These are phyloP conservation scores for Pontederia paniculata DNA, from an alignment of 176 grass and related monocot genomes.

Conservation along the genomic window DNA sequence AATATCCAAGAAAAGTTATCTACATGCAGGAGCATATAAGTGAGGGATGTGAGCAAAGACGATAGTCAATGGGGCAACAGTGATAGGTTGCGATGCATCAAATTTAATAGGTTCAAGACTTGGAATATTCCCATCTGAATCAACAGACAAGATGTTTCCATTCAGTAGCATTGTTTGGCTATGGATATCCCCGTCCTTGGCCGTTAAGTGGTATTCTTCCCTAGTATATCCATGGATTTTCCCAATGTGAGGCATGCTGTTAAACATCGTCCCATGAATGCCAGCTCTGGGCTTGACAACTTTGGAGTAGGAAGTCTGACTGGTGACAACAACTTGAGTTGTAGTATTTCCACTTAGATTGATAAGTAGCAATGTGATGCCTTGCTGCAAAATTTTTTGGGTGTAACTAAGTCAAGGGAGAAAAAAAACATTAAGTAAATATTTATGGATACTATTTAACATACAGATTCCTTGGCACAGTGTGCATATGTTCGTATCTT, in stretches of 20 bases:
- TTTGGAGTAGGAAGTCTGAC: background rate
- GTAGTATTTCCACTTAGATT: constrained; percentile 58
- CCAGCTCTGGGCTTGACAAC: background rate
- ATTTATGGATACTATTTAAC: background rate
- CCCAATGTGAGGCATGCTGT: background rate
- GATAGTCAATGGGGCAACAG: constrained; percentile 35
- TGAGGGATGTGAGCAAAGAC: constrained; percentile 40
- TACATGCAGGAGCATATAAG: constrained; percentile 40
- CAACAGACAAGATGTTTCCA: constrained; percentile 35
- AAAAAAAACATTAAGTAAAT: background rate
- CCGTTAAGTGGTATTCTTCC: constrained; percentile 60
- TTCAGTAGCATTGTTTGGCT: constrained; percentile 74
- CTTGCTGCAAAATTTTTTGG: constrained; percentile 33
- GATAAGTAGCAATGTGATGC: constrained; percentile 77
- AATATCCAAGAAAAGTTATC: constrained; percentile 14
- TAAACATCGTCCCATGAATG: background rate
- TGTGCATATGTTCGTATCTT: constrained; percentile 15
- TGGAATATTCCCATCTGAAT: constrained; percentile 40
- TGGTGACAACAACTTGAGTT: constrained; percentile 22
- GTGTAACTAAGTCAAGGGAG: background rate
- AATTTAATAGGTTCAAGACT: constrained; percentile 21
- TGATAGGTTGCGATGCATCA: constrained; percentile 24
- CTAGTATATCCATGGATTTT: constrained; percentile 6
- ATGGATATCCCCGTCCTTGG: constrained; percentile 32
- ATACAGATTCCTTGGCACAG: constrained; percentile 9